Conservation (phyloP, 2,329 filamentous ascomycete genomes). For the Colletotrichum nymphaeae region DNA sequence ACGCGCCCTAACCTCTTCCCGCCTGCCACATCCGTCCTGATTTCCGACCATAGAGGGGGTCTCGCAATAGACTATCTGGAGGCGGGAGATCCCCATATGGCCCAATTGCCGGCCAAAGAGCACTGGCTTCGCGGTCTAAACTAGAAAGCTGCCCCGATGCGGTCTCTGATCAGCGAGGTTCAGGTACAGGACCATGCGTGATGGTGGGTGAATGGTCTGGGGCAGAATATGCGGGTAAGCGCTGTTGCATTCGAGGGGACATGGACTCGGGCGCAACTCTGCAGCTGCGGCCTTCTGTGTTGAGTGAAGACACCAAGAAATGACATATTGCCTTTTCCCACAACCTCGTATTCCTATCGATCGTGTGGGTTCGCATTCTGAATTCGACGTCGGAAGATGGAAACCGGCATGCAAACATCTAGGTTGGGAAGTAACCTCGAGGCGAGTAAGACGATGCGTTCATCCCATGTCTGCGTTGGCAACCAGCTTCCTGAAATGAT, state of each 20-base stretch:
- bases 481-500: slow-evolving; percentile 17
- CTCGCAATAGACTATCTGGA: slow-evolving; percentile 23
- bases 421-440: neutral
- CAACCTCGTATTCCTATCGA: neutral
- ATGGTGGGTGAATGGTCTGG: slow-evolving; percentile 1
- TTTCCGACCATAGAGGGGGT: slow-evolving; percentile 7
- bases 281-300: slow-evolving; percentile 1
- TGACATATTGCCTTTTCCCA: neutral
- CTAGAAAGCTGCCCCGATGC: neutral
- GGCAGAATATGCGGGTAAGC: slow-evolving; percentile 11
- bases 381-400: neutral
- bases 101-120: slow-evolving; percentile 20
- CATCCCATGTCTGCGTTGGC: neutral
- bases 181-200: neutral
- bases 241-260: neutral
- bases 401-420: neutral
- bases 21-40: slow-evolving; percentile 28
- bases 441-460: neutral
- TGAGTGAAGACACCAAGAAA: neutral
- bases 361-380: neutral
- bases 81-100: slow-evolving; percentile 25
- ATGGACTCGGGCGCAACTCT: neutral
- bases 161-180: neutral
- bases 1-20: slow-evolving; percentile 9
- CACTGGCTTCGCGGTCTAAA: neutral